These are phyloP conservation scores for Lepidium aucheri DNA, from an alignment of 345 rosid genomes.

Conservation along the genomic window DNA sequence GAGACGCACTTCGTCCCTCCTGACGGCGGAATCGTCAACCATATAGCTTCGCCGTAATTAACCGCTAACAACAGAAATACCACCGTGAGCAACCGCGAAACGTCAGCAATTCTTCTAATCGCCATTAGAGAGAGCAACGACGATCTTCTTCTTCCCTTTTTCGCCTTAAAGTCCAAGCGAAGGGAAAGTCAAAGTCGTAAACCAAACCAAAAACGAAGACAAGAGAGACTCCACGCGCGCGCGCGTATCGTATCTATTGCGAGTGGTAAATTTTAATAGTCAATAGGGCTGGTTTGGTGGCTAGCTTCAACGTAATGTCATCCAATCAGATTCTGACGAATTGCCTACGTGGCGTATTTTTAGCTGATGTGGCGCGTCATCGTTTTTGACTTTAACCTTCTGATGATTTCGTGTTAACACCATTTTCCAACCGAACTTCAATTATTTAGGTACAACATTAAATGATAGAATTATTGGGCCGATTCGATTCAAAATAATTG, in stretches of 20 bases:
- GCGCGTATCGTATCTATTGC: not conserved
- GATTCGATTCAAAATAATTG: too few species aligned
- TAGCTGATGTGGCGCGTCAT: constrained; percentile 8
- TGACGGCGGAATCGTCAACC: constrained; percentile 69
- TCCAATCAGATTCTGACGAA: constrained; percentile 6
- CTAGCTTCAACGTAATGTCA: constrained; percentile 14
- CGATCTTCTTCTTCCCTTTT: constrained; percentile 4
- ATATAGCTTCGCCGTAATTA: constrained; percentile 44
- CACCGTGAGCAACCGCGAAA: not conserved
- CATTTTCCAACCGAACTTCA: not conserved
- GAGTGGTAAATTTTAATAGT: not conserved
- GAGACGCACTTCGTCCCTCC: constrained; percentile 85
- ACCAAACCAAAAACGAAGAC: not conserved
- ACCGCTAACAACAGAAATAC: constrained; percentile 14
- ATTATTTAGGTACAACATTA: too few species aligned
- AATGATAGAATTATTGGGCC: too few species aligned
- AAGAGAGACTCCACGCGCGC: constrained; percentile 16
- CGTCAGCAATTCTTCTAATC: not conserved
- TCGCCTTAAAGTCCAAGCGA: not conserved
- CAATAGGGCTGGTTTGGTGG: not conserved
- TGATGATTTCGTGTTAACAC: not conserved
- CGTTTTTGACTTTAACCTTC: not conserved
- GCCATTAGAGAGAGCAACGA: constrained; percentile 23
- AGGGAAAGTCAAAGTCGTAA: constrained; percentile 11
- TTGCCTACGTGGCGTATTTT: constrained; percentile 4